These are phyloP conservation scores for Zygoascus ofunaensis DNA, from an alignment of 805 yeast genomes.

Conservation along the genomic window DNA sequence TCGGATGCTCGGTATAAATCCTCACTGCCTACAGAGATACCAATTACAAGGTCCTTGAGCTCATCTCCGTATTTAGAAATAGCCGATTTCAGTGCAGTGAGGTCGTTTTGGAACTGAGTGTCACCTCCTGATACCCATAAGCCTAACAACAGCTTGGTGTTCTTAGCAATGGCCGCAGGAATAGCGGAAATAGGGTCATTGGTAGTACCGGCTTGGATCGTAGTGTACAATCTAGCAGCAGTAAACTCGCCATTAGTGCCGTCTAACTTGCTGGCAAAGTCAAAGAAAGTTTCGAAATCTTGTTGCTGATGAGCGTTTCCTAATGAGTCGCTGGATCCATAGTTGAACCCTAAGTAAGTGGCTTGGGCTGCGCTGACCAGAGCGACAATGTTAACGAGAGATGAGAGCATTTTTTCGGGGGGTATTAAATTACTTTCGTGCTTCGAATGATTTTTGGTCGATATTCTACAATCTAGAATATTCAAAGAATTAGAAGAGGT, in stretches of 20 bases:
- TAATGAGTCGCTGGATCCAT: conserved; percentile 16
- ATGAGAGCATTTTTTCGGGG: too few species aligned
- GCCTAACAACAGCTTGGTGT: conserved; percentile 16
- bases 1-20: conserved; percentile 61
- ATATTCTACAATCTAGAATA: too few species aligned
- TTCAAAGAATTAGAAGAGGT: too few species aligned
- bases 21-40: conserved; percentile 77
- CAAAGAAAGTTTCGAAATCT: conserved; percentile 14
- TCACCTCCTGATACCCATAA: conserved; percentile 18
- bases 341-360: conserved; percentile 17
- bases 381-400: background rate
- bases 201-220: conserved; percentile 18
- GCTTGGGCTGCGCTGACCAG: conserved; percentile 7
- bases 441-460: too few species aligned
- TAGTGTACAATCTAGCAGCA: conserved; percentile 18
- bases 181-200: conserved; percentile 16
- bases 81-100: conserved; percentile 14
- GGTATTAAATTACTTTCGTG: too few species aligned
- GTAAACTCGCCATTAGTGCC: conserved; percentile 15
- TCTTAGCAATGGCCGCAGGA: conserved; percentile 16
- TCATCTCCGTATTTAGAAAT: conserved; percentile 13
- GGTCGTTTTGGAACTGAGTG: conserved; percentile 14
- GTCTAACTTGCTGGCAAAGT: conserved; percentile 11
- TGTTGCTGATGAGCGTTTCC: conserved; percentile 13
- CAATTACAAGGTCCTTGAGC: conserved; percentile 37